Evolutionary conservation across 768 basidiomycete genomes (phyloP).

Genomic region (Pleurotus cornucopiae): DNA sequence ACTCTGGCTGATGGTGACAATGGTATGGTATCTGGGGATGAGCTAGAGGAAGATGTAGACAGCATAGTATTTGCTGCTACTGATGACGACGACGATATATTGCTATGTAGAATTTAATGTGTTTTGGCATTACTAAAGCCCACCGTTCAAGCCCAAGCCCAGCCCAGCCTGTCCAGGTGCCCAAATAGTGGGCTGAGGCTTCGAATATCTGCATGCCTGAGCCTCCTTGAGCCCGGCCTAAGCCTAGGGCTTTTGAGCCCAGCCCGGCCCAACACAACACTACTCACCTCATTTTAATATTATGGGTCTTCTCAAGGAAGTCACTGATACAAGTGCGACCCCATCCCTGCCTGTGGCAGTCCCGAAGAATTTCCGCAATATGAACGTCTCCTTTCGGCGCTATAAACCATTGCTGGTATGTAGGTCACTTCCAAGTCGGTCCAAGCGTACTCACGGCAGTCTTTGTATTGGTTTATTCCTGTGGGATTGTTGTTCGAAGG

Average conservation of each 20-base stretch:
- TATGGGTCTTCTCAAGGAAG: no score
- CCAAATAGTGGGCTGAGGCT: not conserved
- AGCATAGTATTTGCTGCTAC: not conserved
- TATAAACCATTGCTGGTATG: no score
- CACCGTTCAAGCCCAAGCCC: not conserved
- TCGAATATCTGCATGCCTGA: not conserved
- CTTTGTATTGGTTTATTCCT: no score
- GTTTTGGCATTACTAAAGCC: not conserved
- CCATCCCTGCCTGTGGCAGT: no score
- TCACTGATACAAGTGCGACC: no score
- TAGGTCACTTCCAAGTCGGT: no score
- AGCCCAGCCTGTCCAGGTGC: not conserved
- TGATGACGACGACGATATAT: not conserved
- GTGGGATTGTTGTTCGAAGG: no score
- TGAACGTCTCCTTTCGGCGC: no score
- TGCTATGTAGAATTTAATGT: not conserved
- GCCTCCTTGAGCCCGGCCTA: not conserved
- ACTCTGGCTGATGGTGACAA: not conserved
- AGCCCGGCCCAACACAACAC: not conserved
- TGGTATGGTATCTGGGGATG: not conserved
- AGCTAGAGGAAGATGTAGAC: not conserved
- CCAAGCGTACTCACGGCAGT: no score
- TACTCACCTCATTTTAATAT: no score
- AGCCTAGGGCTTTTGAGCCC: not conserved
- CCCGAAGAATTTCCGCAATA: no score